Conservation (phyloP, 2,329 filamentous ascomycete species). For the Fusarium buxicola region DNA sequence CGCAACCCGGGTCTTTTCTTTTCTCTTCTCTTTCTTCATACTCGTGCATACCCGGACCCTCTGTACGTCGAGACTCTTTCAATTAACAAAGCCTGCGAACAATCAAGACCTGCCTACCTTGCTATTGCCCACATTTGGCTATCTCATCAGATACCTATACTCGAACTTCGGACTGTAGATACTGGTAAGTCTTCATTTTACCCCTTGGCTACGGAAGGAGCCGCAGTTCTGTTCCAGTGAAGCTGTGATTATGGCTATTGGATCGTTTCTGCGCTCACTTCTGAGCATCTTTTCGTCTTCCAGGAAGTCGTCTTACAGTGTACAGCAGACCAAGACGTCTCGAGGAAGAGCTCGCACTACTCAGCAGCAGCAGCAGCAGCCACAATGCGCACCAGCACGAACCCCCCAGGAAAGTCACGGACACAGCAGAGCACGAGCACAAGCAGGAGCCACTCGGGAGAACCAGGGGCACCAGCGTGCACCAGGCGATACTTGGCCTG, state of each 20-base stretch:
- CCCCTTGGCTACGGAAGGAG: slow-evolving; percentile 1
- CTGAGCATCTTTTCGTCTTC: slow-evolving; percentile 11
- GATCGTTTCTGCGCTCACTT: slow-evolving; percentile 29
- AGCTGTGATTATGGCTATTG: slow-evolving; percentile 21
- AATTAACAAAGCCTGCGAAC: slow-evolving; percentile 18
- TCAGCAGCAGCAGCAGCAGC: not conserved
- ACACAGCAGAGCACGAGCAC: not conserved
- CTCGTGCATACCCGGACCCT: not conserved
- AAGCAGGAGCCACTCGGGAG: not conserved
- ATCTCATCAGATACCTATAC: not conserved
- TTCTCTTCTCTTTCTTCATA: not conserved
- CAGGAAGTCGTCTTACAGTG: slow-evolving; percentile 9
- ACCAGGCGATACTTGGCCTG: slow-evolving; percentile 3
- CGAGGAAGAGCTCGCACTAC: not conserved
- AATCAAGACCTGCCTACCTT: slow-evolving; percentile 20
- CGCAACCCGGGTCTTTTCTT: not conserved
- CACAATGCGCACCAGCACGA: not conserved
- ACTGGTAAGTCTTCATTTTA: slow-evolving; percentile 8
- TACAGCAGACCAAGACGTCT: slow-evolving; percentile 7
- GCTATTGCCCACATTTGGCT: not conserved
- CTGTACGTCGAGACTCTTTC: not conserved
- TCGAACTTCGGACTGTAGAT: not conserved
- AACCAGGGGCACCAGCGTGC: slow-evolving; percentile 1
- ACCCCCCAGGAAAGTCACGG: not conserved
- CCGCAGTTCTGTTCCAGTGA: slow-evolving; percentile 8